Evolutionary conservation across 768 basidiomycete genomes (phyloP).

Genomic region (Boletus subparvulus): DNA sequence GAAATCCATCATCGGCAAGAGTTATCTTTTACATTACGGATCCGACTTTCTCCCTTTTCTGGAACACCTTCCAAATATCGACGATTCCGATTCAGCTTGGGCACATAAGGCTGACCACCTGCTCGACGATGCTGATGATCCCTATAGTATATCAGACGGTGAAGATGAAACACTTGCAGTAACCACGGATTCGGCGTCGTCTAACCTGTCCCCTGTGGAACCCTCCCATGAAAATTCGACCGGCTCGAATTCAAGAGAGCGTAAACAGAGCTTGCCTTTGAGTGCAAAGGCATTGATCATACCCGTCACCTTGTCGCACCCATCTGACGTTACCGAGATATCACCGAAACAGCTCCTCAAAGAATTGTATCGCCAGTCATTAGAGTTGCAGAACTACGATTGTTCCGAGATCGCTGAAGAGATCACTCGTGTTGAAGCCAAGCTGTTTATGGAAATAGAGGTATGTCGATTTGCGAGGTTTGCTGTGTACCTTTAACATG

Average conservation of each 20-base stretch:
- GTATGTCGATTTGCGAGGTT: slow-evolving; percentile 41
- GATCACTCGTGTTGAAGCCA: slow-evolving; percentile 73
- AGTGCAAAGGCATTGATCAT: slow-evolving; percentile 44
- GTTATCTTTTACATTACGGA: slow-evolving; percentile 81
- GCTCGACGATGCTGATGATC: slow-evolving; percentile 63
- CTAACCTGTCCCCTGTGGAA: slow-evolving; percentile 22
- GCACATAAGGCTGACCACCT: slow-evolving; percentile 63
- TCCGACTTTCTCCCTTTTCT: slow-evolving; percentile 81
- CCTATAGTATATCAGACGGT: slow-evolving; percentile 52
- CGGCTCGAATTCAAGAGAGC: slow-evolving; percentile 46
- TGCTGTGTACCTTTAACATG: not conserved
- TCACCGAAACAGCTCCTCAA: slow-evolving; percentile 59
- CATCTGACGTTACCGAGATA: slow-evolving; percentile 37
- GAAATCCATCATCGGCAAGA: slow-evolving; percentile 76
- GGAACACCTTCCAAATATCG: slow-evolving; percentile 58
- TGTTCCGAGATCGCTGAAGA: slow-evolving; percentile 77
- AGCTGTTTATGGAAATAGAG: slow-evolving; percentile 72
- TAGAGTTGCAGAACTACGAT: slow-evolving; percentile 56
- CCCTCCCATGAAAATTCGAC: slow-evolving; percentile 24
- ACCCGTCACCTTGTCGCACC: slow-evolving; percentile 29
- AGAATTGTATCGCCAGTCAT: slow-evolving; percentile 57
- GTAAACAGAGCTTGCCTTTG: slow-evolving; percentile 68
- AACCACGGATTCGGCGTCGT: slow-evolving; percentile 34
- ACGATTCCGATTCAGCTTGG: slow-evolving; percentile 74
- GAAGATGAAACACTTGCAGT: slow-evolving; percentile 42